Evolutionary conservation across 2,329 filamentous ascomycete genomes (phyloP), one percentile per base, ranked within the genome.

Genomic region (Pyricularia pennisetigena): DNA sequence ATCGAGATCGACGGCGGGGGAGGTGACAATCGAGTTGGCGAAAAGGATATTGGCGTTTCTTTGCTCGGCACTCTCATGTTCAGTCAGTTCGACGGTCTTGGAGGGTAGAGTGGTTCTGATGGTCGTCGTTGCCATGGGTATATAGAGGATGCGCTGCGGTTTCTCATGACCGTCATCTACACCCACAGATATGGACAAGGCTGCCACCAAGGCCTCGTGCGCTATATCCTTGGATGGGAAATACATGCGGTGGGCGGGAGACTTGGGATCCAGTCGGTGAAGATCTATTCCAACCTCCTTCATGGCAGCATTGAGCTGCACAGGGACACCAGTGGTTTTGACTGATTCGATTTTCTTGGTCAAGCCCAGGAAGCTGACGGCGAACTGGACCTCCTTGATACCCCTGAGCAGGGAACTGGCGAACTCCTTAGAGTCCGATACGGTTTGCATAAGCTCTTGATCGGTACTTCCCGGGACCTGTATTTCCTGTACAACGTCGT

Each of bases 171-270:
- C 92, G 76, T 97, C 93, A 74, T 97, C 94, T 49, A 99, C 83
- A 57, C 93, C 95, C 69, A 98, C 85, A 0, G 94, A 94, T 68
- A 99, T 91, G 0, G 95, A 97, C 59, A 99, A 88, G 3, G 94
- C 95, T 23, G 94, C 95, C 26, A 95, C 86, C 49, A 99, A 84
- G 12, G 94, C 95, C 81, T 99, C 94, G 77, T 99, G 95, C 14
- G 95, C 95, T 74, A 97, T 89, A 75, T 97, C 95, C 70, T 93
- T 90, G 26, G 90, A 88, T 2, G 94, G 92, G 75, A 99, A 99
- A 78, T 99, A 98, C 95, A 98, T 99, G 71, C 95, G 89, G 82
- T 99, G 95, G 0, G 94, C 93, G 0, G 95, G 93, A 20, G 94
- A 97, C 74, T 92, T 94, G 61, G 92, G 90, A 76, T 99, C 94